These are phyloP conservation scores for Cladochytrium replicatum DNA, from an alignment of 192 early-diverging fungal species.

Conservation along the genomic window DNA sequence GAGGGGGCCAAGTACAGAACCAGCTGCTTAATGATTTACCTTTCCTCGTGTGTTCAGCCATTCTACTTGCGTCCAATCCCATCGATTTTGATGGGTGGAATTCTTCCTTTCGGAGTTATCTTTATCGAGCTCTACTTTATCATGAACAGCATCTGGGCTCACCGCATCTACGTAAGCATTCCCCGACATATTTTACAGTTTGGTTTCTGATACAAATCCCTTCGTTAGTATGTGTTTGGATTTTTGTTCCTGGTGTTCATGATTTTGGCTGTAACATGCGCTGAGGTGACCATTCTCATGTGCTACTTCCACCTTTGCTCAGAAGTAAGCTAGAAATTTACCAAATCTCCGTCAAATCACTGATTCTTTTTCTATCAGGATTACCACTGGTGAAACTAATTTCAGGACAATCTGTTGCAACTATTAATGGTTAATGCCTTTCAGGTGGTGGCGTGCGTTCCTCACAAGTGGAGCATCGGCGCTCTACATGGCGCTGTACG, in stretches of 20 bases:
- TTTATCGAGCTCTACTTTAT: conserved; percentile 57
- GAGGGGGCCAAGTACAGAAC: too few species aligned
- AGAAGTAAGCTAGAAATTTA: conserved; percentile 34
- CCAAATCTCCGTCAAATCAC: too few species aligned
- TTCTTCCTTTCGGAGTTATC: conserved; percentile 56
- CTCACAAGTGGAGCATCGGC: conserved; percentile 62
- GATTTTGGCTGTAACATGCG: conserved; percentile 45
- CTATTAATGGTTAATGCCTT: background rate
- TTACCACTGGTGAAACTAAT: conserved; percentile 21
- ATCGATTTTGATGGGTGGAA: conserved; percentile 54
- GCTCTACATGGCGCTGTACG: conserved; percentile 73
- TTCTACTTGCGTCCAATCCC: conserved; percentile 52
- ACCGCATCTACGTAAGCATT: conserved; percentile 47
- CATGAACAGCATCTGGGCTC: conserved; percentile 45
- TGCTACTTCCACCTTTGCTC: conserved; percentile 53
- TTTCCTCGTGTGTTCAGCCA: conserved; percentile 30
- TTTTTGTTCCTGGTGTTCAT: conserved; percentile 47
- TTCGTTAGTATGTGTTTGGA: conserved; percentile 53
- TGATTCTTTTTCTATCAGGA: conserved; percentile 22
- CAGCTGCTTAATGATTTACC: conserved; percentile 4
- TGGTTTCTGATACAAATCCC: too few species aligned
- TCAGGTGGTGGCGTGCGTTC: conserved; percentile 93
- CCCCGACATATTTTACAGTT: too few species aligned
- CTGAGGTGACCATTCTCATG: conserved; percentile 43
- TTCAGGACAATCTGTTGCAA: background rate